phyloP scores from a whole-genome alignment of 192 early-diverging fungal genomes.

The Umbelopsis isabellina region DNA sequence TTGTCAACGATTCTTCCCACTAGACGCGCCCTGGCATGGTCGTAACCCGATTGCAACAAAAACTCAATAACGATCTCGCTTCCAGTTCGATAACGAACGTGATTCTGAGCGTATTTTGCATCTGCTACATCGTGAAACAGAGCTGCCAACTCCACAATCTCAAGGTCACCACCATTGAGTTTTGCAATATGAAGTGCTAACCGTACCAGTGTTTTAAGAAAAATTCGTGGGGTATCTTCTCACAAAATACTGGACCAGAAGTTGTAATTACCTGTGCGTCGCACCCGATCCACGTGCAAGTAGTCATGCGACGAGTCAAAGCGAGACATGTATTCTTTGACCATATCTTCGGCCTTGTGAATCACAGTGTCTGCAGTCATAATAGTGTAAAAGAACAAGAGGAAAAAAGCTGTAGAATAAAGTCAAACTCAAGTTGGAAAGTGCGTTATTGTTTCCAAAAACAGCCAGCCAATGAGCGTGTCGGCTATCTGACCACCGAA shows the following conservation, averaged over 20 bases:
- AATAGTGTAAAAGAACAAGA: constrained; percentile 7
- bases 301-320: constrained; percentile 76
- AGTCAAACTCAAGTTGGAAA: constrained; percentile 16
- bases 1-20: constrained; percentile 62
- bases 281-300: constrained; percentile 70
- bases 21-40: constrained; percentile 38
- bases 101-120: constrained; percentile 62
- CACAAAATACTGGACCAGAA: neutral
- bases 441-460: constrained; percentile 16
- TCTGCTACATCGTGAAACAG: constrained; percentile 73
- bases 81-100: constrained; percentile 44
- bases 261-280: constrained; percentile 49
- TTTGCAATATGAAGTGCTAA: constrained; percentile 50
- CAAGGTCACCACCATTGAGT: constrained; percentile 43
- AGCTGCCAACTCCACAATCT: constrained; percentile 67
- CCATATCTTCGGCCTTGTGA: constrained; percentile 52
- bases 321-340: constrained; percentile 62
- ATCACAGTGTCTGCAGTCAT: neutral
- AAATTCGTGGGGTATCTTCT: neutral
- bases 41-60: constrained; percentile 42
- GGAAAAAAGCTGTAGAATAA: constrained; percentile 2
- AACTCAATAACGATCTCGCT: constrained; percentile 52
- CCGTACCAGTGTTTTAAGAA: neutral
- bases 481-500: neutral
- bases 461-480: constrained; percentile 16